Evolutionary conservation across 1,139 yeast genomes (phyloP).

Genomic region (Zygosaccharomyces sapae): DNA sequence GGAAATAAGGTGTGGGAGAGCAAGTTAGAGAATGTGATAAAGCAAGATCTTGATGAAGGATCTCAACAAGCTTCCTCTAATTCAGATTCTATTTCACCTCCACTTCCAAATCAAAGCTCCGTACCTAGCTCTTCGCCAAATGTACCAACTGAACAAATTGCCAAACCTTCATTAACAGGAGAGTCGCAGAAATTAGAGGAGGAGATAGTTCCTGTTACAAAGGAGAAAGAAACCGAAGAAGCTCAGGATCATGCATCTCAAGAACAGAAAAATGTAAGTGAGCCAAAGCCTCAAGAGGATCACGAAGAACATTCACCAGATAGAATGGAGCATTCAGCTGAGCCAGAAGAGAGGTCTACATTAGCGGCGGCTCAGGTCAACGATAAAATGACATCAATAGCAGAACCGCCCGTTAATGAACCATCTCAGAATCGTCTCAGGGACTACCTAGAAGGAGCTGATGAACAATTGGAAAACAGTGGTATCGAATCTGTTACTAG

Average conservation of each 20-base stretch:
- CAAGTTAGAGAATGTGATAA: slow-evolving; percentile 2
- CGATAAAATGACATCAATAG: background rate
- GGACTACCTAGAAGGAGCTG: background rate
- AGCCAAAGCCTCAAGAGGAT: background rate
- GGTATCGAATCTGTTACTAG: slow-evolving; percentile 3
- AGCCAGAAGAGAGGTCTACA: background rate
- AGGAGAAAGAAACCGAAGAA: background rate
- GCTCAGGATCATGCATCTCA: background rate
- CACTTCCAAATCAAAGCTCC: background rate
- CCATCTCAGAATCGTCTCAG: slow-evolving; percentile 4
- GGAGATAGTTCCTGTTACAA: slow-evolving; percentile 5
- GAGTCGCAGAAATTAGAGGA: slow-evolving; percentile 2
- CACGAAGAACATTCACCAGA: background rate
- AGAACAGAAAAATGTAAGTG: background rate
- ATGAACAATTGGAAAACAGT: slow-evolving; percentile 3
- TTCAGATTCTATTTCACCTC: background rate
- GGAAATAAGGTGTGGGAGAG: slow-evolving; percentile 1
- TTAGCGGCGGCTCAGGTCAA: background rate
- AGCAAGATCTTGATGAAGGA: slow-evolving; percentile 2
- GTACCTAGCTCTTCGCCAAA: background rate
- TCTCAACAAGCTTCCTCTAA: background rate
- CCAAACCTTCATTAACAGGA: background rate
- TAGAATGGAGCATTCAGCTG: background rate
- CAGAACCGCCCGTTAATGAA: background rate
- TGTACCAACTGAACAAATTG: background rate